Conservation (phyloP, 352 stramenopile genomes). For the Pythium phragmitis region DNA sequence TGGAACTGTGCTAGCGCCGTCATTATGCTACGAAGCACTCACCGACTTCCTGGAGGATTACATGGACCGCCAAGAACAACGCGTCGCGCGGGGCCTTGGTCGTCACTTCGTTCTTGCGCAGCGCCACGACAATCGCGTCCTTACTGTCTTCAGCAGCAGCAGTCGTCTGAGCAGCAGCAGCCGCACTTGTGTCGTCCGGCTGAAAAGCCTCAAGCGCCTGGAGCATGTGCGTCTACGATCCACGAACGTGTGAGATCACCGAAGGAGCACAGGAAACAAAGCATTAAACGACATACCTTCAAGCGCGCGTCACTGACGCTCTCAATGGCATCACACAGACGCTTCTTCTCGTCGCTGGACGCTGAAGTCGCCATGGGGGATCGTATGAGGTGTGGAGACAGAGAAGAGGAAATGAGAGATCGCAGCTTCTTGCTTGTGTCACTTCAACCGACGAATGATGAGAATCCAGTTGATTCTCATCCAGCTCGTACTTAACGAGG, state of each 20-base stretch:
- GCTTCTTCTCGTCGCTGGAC: constrained; percentile 12
- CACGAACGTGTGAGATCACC: neutral
- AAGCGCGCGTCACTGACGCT: constrained; percentile 11
- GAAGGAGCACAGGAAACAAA: neutral
- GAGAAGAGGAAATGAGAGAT: neutral
- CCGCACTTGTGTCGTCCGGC: neutral
- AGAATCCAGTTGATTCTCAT: neutral
- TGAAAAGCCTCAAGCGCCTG: constrained; percentile 53
- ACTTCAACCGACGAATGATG: constrained; percentile 19
- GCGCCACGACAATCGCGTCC: constrained; percentile 40
- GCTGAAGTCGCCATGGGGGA: constrained; percentile 10
- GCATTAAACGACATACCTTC: constrained; percentile 18
- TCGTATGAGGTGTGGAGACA: neutral
- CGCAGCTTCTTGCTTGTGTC: neutral
- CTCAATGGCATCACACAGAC: constrained; percentile 24
- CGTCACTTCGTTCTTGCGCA: constrained; percentile 44
- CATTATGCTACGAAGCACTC: neutral
- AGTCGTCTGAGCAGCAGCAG: neutral
- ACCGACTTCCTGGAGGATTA: constrained; percentile 72
- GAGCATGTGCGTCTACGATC: constrained; percentile 65
- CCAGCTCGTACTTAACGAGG: constrained; percentile 17
- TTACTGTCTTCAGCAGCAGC: constrained; percentile 33
- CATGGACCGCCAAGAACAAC: constrained; percentile 71
- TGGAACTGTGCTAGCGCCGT: neutral
- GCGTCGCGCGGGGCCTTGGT: constrained; percentile 58